Conservation (phyloP, 2,329 filamentous ascomycete species). For the Sarocladium kiliense region DNA sequence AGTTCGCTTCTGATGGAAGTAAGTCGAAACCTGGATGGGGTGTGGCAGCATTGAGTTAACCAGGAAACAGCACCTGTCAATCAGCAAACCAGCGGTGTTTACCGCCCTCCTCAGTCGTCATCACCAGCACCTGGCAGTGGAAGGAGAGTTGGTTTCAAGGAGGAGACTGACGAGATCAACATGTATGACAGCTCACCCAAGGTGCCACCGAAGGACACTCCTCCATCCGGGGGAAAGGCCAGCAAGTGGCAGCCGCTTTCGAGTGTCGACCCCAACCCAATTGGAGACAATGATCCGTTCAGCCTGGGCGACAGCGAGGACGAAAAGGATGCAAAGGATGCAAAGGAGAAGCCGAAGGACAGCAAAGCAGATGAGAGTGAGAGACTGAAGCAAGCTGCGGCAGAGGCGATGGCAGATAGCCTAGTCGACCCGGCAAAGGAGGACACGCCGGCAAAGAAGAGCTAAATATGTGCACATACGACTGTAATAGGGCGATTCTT, state of each 20-base stretch:
- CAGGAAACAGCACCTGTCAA: conserved; percentile 29
- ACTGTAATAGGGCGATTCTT: not conserved
- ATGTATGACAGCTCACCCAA: conserved; percentile 64
- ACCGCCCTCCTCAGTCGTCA: conserved; percentile 40
- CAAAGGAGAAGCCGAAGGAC: conserved; percentile 50
- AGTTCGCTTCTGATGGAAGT: conserved; percentile 59
- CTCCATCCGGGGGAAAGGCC: conserved; percentile 51
- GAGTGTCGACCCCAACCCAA: conserved; percentile 72
- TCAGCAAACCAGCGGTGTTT: conserved; percentile 50
- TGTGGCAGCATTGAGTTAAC: conserved; percentile 18
- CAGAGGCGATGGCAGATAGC: conserved; percentile 54
- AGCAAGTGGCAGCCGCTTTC: conserved; percentile 98
- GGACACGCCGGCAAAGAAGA: conserved; percentile 1
- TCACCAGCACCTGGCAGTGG: conserved; percentile 45
- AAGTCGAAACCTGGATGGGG: conserved; percentile 26
- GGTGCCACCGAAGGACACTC: conserved; percentile 46
- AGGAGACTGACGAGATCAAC: conserved; percentile 70
- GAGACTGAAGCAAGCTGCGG: conserved; percentile 60
- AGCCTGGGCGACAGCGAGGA: conserved; percentile 94
- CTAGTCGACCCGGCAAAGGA: conserved; percentile 36
- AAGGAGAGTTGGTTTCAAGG: conserved; percentile 53
- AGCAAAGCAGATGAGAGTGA: conserved; percentile 53
- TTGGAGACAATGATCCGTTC: conserved; percentile 91
- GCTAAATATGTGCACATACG: not conserved
- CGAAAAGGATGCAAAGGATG: conserved; percentile 56